Evolutionary conservation across 805 yeast species (phyloP), one percentile per base, ranked within the genome.

Genomic region (Saccharomyces kudriavzevii): DNA sequence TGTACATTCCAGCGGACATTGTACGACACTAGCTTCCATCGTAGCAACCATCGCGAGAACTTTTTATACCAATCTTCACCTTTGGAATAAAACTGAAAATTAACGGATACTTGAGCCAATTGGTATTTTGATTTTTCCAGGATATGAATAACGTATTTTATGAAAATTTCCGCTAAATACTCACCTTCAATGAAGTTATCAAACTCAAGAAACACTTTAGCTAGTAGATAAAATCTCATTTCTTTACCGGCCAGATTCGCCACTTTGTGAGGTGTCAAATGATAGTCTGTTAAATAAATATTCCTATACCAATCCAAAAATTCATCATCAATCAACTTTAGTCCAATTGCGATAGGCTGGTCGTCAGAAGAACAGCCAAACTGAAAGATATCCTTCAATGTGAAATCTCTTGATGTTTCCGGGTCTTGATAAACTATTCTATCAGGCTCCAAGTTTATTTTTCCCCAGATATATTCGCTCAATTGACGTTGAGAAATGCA

Each of bases 51-150:
- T 20, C 62, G 51, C 0, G 74, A 57, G 45, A 74, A 66, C 14
- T 66, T 61, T 0, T 53, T 45, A 76, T 76, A 74, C 69, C 69
- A 67, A 9, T 45, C 53, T 1, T 26, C 26, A 1, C 57, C 49
- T 8, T 54, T 40, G 3, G 54, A 50, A 49, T 58, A 52, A 51
- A 61, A 59, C 50, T 60, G 64, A 51, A 71, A 68, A 48, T 67
- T 72, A 5, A 74, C 63, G 1, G 74, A 72, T 20, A 72, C 56
- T 51, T 73, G 76, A 2, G 69, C 71, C 25, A 64, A 59, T 52
- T 73, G 74, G 54, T 74, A 74, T 54, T 74, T 74, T 24, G 72
- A 66, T 48, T 67, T 71, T 52, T 74, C 77, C 45, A 70, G 62
- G 28, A 54, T 50, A 45, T 66, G 62, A 2, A 73, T 58, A 1